Percentiles rank a stretch among this genome's conserved stretches.
Conservation (phyloP, 2,329 filamentous ascomycete species). For the Apiospora rasikravindrae region DNA sequence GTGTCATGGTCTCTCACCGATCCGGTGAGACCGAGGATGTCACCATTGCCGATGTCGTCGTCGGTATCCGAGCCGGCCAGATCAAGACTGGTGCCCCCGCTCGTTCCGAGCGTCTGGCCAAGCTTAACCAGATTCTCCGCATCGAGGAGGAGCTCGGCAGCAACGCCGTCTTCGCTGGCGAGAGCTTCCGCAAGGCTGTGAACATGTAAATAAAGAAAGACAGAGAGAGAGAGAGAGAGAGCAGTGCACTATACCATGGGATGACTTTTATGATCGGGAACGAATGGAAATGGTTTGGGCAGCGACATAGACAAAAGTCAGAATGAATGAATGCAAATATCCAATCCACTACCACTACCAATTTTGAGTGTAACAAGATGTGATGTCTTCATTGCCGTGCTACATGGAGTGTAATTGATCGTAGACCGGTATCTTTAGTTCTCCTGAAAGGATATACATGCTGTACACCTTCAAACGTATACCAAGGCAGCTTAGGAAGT, state of each 20-base stretch:
- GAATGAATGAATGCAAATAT: constrained; percentile 21
- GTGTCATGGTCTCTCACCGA: constrained; percentile 99
- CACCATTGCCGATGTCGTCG: constrained; percentile 97
- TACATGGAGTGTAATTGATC: too few species aligned
- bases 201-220: constrained; percentile 74
- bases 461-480: not conserved
- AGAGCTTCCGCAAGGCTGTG: constrained; percentile 89
- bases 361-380: not conserved
- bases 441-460: not conserved
- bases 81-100: constrained; percentile 99
- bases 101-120: constrained; percentile 96
- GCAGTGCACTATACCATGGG: constrained; percentile 15
- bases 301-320: constrained; percentile 26
- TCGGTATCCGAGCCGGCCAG: constrained; percentile 94
- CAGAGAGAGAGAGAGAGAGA: constrained; percentile 45
- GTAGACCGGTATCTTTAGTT: not conserved
- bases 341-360: not conserved
- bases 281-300: constrained; percentile 23
- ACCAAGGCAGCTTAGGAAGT: not conserved
- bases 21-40: constrained; percentile 99
- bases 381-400: not conserved
- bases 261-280: constrained; percentile 25
- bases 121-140: constrained; percentile 99
- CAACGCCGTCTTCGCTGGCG: constrained; percentile 89
- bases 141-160: constrained; percentile 98